Evolutionary conservation across 2,329 filamentous ascomycete species (phyloP).

Genomic region (Byssoonygena ceratinophila): DNA sequence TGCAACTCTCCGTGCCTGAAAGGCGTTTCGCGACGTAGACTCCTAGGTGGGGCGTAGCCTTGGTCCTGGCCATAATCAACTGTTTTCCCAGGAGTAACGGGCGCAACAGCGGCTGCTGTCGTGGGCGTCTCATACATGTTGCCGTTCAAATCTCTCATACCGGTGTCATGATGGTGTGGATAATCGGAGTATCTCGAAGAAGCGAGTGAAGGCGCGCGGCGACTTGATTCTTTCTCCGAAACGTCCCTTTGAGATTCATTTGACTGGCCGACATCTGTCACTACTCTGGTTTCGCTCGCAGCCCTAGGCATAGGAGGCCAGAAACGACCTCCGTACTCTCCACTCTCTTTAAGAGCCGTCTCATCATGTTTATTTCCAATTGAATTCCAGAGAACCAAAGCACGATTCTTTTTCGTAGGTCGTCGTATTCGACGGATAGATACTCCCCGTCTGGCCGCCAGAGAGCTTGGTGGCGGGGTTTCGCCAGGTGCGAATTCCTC

Average conservation of each 20-base stretch:
- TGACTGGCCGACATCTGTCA: conserved; percentile 21
- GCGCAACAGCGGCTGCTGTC: not conserved
- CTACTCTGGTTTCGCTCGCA: conserved; percentile 14
- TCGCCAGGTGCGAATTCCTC: conserved; percentile 61
- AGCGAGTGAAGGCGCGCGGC: not conserved
- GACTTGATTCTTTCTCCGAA: not conserved
- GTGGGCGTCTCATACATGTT: not conserved
- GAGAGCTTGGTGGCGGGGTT: conserved; percentile 67
- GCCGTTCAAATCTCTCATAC: not conserved
- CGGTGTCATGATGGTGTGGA: not conserved
- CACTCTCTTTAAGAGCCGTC: conserved; percentile 44
- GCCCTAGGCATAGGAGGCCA: conserved; percentile 1
- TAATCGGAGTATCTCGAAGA: conserved; percentile 6
- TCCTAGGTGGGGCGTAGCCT: not conserved
- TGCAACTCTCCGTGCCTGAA: not conserved
- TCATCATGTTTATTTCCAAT: conserved; percentile 89
- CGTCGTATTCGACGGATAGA: conserved; percentile 40
- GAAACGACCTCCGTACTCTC: conserved; percentile 6
- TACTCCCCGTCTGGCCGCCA: conserved; percentile 50
- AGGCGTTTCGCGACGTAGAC: not conserved
- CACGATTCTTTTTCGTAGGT: conserved; percentile 56
- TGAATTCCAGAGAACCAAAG: conserved; percentile 69
- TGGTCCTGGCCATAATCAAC: not conserved
- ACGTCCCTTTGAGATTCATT: conserved; percentile 12
- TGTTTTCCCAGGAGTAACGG: not conserved